phyloP scores from a whole-genome alignment of 805 yeast species.

The Suhomyces prunicola region DNA sequence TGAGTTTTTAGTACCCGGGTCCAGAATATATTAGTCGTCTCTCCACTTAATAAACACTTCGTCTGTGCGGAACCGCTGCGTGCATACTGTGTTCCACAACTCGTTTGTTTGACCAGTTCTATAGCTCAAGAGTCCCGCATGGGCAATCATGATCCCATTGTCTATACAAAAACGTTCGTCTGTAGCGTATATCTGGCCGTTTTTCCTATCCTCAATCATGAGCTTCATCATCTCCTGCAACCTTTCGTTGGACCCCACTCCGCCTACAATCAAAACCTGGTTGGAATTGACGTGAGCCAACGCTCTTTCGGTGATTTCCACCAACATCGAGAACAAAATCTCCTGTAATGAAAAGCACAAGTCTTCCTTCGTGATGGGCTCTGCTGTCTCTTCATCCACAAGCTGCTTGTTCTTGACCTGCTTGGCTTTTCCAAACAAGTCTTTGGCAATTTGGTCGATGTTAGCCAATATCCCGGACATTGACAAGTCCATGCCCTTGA shows the following conservation, averaged over 20 bases:
- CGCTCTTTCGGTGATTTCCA: constrained; percentile 96
- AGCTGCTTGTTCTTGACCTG: constrained; percentile 27
- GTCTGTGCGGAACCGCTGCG: constrained; percentile 92
- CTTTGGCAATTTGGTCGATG: constrained; percentile 77
- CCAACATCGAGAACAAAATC: constrained; percentile 90
- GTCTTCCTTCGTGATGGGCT: constrained; percentile 72
- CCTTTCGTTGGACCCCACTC: constrained; percentile 94
- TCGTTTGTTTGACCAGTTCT: constrained; percentile 71
- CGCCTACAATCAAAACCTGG: constrained; percentile 94
- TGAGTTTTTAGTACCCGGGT: not conserved
- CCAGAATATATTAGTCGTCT: constrained; percentile 40
- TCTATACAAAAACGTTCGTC: constrained; percentile 97
- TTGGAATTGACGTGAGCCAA: constrained; percentile 93
- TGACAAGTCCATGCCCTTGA: constrained; percentile 96
- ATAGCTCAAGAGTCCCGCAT: constrained; percentile 86
- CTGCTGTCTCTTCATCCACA: constrained; percentile 42
- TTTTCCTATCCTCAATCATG: constrained; percentile 81
- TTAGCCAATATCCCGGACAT: constrained; percentile 93
- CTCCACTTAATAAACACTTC: constrained; percentile 92
- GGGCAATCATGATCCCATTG: constrained; percentile 98
- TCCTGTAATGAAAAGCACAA: constrained; percentile 92
- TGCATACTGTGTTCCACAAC: constrained; percentile 73
- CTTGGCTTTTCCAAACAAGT: constrained; percentile 48
- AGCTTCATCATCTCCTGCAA: constrained; percentile 95
- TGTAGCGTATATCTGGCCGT: constrained; percentile 88